phyloP scores from a whole-genome alignment of 2,329 filamentous ascomycete genomes.

The Xylaria digitata region DNA sequence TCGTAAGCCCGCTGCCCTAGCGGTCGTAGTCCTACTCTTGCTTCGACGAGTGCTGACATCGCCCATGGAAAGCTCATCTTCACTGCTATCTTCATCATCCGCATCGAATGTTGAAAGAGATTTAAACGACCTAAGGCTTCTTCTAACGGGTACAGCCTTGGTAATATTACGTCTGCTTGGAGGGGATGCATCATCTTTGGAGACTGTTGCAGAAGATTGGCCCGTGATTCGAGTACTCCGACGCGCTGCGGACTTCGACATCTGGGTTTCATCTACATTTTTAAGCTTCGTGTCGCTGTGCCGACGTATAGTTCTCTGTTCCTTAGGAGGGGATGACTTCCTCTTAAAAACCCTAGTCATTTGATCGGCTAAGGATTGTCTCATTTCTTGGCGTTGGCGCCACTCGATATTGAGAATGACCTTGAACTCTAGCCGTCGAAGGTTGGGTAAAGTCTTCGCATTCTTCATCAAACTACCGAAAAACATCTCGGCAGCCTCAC shows the following conservation, averaged over 20 bases:
- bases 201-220: slow-evolving; percentile 32
- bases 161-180: slow-evolving; percentile 30
- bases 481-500: slow-evolving; percentile 77
- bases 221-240: slow-evolving; percentile 49
- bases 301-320: slow-evolving; percentile 35
- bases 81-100: slow-evolving; percentile 51
- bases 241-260: slow-evolving; percentile 34
- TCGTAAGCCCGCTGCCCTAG: slow-evolving; percentile 29
- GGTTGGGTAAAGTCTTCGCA: slow-evolving; percentile 71
- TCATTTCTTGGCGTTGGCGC: slow-evolving; percentile 83
- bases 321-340: slow-evolving; percentile 38
- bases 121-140: slow-evolving; percentile 40
- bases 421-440: slow-evolving; percentile 78
- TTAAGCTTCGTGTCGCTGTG: slow-evolving; percentile 21
- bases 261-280: slow-evolving; percentile 3
- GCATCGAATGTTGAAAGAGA: slow-evolving; percentile 41
- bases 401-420: slow-evolving; percentile 84
- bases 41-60: slow-evolving; percentile 27
- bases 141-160: slow-evolving; percentile 37
- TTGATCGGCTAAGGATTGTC: slow-evolving; percentile 79
- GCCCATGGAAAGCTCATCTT: slow-evolving; percentile 48
- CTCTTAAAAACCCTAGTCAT: slow-evolving; percentile 72
- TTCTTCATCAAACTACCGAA: slow-evolving; percentile 81
- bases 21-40: slow-evolving; percentile 34
- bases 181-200: slow-evolving; percentile 30